Percentiles rank a stretch among this genome's conserved stretches.
These are phyloP conservation scores for Nissolia schottii DNA, from an alignment of 306 rosid species.

Conservation along the genomic window DNA sequence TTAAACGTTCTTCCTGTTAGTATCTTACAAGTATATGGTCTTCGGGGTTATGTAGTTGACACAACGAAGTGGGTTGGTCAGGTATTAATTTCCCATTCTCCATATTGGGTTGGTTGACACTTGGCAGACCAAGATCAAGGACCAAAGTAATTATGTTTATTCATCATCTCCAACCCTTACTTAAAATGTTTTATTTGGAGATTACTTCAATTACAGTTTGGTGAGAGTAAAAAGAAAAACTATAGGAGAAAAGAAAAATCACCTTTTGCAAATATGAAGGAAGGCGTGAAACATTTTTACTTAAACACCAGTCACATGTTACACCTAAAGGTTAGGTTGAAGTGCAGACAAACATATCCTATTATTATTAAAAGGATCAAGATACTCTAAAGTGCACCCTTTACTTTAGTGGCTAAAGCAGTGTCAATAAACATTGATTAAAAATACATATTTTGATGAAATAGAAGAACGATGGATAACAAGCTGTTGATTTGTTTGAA, in stretches of 20 bases:
- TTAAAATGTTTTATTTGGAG: not conserved
- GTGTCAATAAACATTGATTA: not conserved
- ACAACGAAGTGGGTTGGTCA: not conserved
- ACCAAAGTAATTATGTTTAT: not conserved
- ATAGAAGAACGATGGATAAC: not conserved
- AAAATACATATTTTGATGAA: not conserved
- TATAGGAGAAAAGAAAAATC: not conserved
- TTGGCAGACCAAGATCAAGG: not conserved
- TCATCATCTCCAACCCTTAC: not conserved
- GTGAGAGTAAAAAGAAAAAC: not conserved
- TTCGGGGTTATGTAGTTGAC: not conserved
- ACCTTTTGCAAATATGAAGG: not conserved
- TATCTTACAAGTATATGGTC: not conserved
- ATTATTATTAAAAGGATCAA: not conserved
- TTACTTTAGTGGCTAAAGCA: not conserved
- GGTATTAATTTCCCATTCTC: not conserved
- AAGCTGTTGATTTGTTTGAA: not conserved
- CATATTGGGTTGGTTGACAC: not conserved
- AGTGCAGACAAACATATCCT: not conserved
- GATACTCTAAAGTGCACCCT: not conserved
- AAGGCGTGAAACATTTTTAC: not conserved
- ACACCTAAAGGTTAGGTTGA: not conserved
- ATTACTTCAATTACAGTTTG: not conserved
- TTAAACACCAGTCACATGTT: not conserved
- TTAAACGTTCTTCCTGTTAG: not conserved